Evolutionary conservation across 2,329 filamentous ascomycete genomes (phyloP).

Genomic region (Cladophialophora bantiana): DNA sequence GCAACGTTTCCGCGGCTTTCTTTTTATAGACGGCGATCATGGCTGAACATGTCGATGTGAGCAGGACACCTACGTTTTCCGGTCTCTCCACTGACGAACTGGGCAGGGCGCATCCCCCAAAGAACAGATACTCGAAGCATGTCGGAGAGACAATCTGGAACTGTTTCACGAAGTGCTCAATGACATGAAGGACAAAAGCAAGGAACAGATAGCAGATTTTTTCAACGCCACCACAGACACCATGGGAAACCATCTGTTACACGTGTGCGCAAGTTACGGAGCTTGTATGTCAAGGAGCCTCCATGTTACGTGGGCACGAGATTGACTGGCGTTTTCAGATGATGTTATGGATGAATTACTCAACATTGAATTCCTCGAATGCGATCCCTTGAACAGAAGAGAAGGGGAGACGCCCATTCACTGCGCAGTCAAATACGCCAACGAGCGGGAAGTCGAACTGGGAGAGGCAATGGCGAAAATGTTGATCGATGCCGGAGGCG

Average conservation of each 20-base stretch:
- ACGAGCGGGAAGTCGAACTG: slow-evolving; percentile 53
- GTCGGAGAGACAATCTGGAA: slow-evolving; percentile 88
- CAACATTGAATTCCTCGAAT: slow-evolving; percentile 58
- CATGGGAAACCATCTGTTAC: slow-evolving; percentile 86
- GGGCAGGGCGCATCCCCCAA: slow-evolving; percentile 79
- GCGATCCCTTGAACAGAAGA: slow-evolving; percentile 54
- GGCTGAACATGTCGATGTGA: slow-evolving; percentile 53
- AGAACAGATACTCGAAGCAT: slow-evolving; percentile 90
- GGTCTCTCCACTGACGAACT: slow-evolving; percentile 11
- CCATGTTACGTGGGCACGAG: neutral
- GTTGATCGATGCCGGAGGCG: slow-evolving; percentile 58
- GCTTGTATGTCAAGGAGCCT: slow-evolving; percentile 69
- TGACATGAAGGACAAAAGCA: slow-evolving; percentile 62
- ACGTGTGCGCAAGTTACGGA: slow-evolving; percentile 84
- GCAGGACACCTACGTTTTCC: slow-evolving; percentile 19
- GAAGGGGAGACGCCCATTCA: slow-evolving; percentile 57
- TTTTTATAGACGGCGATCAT: slow-evolving; percentile 41
- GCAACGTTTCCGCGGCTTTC: neutral
- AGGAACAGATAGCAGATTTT: slow-evolving; percentile 72
- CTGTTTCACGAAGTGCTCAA: slow-evolving; percentile 78
- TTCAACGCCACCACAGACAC: slow-evolving; percentile 87
- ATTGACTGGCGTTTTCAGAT: slow-evolving; percentile 43
- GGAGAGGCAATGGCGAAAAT: slow-evolving; percentile 57
- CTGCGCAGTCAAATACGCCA: slow-evolving; percentile 54
- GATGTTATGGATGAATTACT: slow-evolving; percentile 57